Evolutionary conservation across 148 eudicot genomes (phyloP).

Genomic region (Rhododendron molle): DNA sequence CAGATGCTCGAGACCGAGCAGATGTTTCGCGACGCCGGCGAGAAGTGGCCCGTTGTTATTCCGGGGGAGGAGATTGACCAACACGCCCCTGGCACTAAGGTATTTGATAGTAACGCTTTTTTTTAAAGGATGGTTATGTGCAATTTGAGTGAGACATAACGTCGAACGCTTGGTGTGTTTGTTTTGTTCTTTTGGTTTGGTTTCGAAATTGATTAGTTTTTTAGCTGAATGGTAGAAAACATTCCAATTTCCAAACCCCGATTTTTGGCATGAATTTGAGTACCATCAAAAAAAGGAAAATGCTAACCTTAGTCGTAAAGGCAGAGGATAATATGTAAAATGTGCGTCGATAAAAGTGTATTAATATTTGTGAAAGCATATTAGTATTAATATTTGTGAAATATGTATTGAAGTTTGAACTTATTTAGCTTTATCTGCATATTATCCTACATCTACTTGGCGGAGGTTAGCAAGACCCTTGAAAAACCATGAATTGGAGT

Average conservation of each 20-base stretch:
- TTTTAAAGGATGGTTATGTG: background rate
- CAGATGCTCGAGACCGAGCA: slow-evolving; percentile 79
- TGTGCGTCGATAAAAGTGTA: no score
- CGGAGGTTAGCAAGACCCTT: no score
- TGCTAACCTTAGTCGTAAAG: no score
- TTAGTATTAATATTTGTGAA: no score
- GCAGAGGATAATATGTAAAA: no score
- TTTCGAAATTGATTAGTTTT: no score
- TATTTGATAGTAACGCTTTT: slow-evolving; percentile 3
- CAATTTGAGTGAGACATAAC: slow-evolving; percentile 12
- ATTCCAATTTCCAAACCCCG: background rate
- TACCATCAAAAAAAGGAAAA: background rate
- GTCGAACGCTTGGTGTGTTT: slow-evolving; percentile 22
- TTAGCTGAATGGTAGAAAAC: background rate
- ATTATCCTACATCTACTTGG: no score
- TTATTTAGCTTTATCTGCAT: no score
- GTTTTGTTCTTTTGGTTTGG: background rate
- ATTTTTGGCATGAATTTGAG: background rate
- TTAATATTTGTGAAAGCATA: no score
- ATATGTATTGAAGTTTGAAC: no score
- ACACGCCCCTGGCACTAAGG: slow-evolving; percentile 71
- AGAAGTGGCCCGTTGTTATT: slow-evolving; percentile 79
- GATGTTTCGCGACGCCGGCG: slow-evolving; percentile 93
- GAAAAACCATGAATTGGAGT: background rate
- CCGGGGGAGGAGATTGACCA: slow-evolving; percentile 55